Evolutionary conservation across 352 stramenopile genomes (phyloP).

Genomic region (Globisporangium emineosum): DNA sequence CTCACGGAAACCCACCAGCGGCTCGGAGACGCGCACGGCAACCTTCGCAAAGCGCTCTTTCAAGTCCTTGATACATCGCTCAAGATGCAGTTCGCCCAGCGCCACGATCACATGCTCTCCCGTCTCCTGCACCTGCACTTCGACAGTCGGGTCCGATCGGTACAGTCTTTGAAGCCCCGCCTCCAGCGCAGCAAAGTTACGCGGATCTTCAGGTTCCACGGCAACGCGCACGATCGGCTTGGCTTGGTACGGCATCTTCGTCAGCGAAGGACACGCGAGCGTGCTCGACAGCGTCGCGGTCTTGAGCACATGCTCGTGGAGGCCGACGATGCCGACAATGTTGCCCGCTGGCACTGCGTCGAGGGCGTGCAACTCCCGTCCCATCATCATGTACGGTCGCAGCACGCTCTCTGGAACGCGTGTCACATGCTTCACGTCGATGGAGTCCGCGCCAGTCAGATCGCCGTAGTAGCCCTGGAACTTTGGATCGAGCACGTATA

Average conservation of each 20-base stretch:
- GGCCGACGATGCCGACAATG: constrained; percentile 85
- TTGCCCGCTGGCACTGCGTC: constrained; percentile 84
- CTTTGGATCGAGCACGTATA: constrained; percentile 89
- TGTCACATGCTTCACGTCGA: constrained; percentile 53
- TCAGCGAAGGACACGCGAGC: constrained; percentile 77
- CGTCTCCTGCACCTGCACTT: constrained; percentile 88
- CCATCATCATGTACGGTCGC: constrained; percentile 93
- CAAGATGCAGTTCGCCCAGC: constrained; percentile 90
- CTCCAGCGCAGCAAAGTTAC: constrained; percentile 84
- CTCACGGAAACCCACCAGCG: constrained; percentile 89
- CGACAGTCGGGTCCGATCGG: constrained; percentile 90
- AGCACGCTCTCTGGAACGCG: constrained; percentile 44
- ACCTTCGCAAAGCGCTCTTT: constrained; percentile 88
- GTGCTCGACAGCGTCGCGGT: constrained; percentile 86
- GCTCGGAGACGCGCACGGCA: constrained; percentile 77
- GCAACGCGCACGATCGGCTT: constrained; percentile 92
- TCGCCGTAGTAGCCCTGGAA: constrained; percentile 66
- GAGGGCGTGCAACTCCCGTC: constrained; percentile 77
- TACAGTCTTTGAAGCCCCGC: constrained; percentile 89
- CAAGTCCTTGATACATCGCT: constrained; percentile 90
- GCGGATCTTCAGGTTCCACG: constrained; percentile 85
- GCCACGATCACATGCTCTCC: constrained; percentile 90
- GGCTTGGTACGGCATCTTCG: constrained; percentile 87
- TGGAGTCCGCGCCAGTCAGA: constrained; percentile 23
- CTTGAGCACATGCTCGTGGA: constrained; percentile 89